A percentile compares a stretch with the other conserved stretches of the same genome.
phyloP scores from a whole-genome alignment of 345 rosid genomes.

The Abelmoschus esculentus region DNA sequence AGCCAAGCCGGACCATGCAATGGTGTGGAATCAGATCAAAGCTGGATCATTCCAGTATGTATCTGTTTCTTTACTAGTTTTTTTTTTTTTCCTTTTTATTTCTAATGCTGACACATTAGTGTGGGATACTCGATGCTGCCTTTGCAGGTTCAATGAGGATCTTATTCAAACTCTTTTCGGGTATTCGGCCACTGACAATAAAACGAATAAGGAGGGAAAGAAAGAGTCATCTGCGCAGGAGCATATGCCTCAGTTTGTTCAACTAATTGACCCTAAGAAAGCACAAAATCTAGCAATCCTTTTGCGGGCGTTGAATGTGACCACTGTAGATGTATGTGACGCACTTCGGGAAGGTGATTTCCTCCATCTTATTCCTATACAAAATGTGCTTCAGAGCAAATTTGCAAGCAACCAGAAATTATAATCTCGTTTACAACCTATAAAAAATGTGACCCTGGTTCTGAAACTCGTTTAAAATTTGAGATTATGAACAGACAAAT shows the following conservation, averaged over 20 bases:
- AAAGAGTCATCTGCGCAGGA: conserved; percentile 49
- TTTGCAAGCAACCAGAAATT: not conserved
- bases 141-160: conserved; percentile 93
- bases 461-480: not conserved
- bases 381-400: not conserved
- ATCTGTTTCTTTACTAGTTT: conserved; percentile 3
- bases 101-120: not conserved
- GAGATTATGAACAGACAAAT: not conserved
- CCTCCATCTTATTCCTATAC: not conserved
- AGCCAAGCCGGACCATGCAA: conserved; percentile 84
- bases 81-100: not conserved
- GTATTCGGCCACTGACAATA: conserved; percentile 47
- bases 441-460: not conserved
- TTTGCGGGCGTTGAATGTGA: conserved; percentile 78
- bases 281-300: conserved; percentile 89
- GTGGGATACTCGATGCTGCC: not conserved
- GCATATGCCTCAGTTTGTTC: conserved; percentile 45
- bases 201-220: conserved; percentile 35
- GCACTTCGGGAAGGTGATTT: conserved; percentile 84
- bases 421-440: not conserved
- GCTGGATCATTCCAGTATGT: conserved; percentile 99
- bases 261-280: conserved; percentile 80
- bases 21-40: conserved; percentile 99
- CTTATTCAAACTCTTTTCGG: conserved; percentile 94
- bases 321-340: conserved; percentile 85